These are phyloP conservation scores for Ustilaginoidea virens DNA, from an alignment of 2,329 filamentous ascomycete genomes.

Conservation along the genomic window DNA sequence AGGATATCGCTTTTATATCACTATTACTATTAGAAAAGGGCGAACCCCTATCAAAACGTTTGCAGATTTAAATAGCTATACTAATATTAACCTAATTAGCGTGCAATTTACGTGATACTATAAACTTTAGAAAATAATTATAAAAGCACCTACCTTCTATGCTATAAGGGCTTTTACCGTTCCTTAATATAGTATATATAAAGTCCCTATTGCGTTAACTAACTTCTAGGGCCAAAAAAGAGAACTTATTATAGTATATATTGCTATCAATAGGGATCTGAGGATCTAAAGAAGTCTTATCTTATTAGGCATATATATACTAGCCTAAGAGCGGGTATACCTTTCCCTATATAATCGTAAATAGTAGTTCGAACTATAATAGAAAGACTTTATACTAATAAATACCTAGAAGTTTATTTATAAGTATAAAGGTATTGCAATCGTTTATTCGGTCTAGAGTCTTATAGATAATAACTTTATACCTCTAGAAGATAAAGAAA, in stretches of 20 bases:
- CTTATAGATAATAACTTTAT: background rate
- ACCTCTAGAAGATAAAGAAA: background rate
- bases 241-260: background rate
- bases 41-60: background rate
- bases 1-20: background rate
- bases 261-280: background rate
- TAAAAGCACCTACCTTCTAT: background rate
- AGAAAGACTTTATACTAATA: background rate
- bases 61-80: background rate
- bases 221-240: background rate
- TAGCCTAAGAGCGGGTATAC: background rate
- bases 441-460: background rate
- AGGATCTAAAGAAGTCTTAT: background rate
- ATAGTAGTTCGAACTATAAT: background rate
- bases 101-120: background rate
- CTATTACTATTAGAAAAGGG: background rate
- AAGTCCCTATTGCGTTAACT: background rate
- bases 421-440: background rate
- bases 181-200: background rate
- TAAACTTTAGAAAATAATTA: background rate
- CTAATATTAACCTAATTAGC: background rate
- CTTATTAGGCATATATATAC: slow-evolving; percentile 1
- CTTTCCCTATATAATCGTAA: background rate
- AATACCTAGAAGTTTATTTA: background rate
- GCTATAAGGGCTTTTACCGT: background rate